Evolutionary conservation across 805 yeast genomes (phyloP).

Genomic region (Saccharomycopsis sp.): DNA sequence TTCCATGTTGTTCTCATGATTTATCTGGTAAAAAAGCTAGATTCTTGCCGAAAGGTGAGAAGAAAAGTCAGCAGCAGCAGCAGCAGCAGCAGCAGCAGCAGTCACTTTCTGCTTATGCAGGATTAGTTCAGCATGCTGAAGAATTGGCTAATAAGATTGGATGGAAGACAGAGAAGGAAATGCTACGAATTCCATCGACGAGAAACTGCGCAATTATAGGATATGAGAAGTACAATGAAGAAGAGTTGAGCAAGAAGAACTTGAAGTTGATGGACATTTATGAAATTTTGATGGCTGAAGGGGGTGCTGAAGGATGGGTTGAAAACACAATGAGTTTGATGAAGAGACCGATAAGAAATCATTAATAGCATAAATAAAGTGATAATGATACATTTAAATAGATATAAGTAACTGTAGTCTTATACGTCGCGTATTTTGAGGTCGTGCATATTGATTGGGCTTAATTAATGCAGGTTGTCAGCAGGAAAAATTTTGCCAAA

Average conservation of each 20-base stretch:
- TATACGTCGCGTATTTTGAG: too few species aligned
- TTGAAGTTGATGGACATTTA: conserved; percentile 34
- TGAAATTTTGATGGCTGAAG: conserved; percentile 65
- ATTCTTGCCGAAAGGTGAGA: conserved; percentile 33
- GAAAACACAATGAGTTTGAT: conserved; percentile 68
- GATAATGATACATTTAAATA: not conserved
- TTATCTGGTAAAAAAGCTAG: conserved; percentile 70
- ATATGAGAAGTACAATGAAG: conserved; percentile 29
- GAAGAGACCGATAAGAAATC: conserved; percentile 66
- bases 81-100: too few species aligned
- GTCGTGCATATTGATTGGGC: too few species aligned
- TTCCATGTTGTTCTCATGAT: conserved; percentile 93
- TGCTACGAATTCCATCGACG: conserved; percentile 89
- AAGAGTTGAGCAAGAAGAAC: conserved; percentile 27
- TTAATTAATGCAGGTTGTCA: not conserved
- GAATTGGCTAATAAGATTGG: conserved; percentile 61
- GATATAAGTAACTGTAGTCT: not conserved
- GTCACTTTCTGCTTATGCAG: conserved; percentile 65
- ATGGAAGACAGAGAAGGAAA: conserved; percentile 80
- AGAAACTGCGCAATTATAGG: conserved; percentile 89
- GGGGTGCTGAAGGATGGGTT: conserved; percentile 90
- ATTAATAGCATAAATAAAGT: conserved; percentile 32
- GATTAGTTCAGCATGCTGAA: conserved; percentile 80
- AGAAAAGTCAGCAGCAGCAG: too few species aligned
- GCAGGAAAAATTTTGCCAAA: too few species aligned